A percentile compares a stretch with the other conserved stretches of the same genome.
These are phyloP conservation scores for Phytophthora foliorum DNA, from an alignment of 352 stramenopile species.

Conservation along the genomic window DNA sequence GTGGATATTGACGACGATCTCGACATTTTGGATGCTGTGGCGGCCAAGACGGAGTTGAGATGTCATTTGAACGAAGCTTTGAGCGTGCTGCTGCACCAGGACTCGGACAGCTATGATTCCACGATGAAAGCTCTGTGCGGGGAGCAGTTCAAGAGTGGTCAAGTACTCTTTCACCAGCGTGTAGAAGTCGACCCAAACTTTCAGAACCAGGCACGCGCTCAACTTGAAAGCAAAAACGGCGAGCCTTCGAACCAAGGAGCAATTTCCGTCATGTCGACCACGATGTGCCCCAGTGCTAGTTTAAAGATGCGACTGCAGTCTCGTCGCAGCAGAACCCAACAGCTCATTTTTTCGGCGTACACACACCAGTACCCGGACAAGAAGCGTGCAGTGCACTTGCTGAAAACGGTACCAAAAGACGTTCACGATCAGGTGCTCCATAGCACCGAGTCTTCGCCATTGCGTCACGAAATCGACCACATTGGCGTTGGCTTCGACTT, in stretches of 20 bases:
- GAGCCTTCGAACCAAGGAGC: slow-evolving; percentile 31
- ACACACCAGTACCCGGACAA: slow-evolving; percentile 56
- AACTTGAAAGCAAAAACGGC: slow-evolving; percentile 12
- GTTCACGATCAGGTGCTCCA: slow-evolving; percentile 66
- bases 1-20: slow-evolving; percentile 45
- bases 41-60: slow-evolving; percentile 60
- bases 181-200: slow-evolving; percentile 33
- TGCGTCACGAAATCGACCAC: slow-evolving; percentile 60
- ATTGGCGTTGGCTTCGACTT: slow-evolving; percentile 65
- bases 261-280: slow-evolving; percentile 50
- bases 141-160: slow-evolving; percentile 56
- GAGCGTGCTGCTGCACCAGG: slow-evolving; percentile 58
- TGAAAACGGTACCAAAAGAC: slow-evolving; percentile 66
- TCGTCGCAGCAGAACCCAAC: slow-evolving; percentile 26
- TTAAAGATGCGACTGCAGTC: slow-evolving; percentile 39
- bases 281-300: slow-evolving; percentile 34
- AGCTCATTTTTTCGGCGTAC: slow-evolving; percentile 60
- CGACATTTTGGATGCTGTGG: slow-evolving; percentile 56
- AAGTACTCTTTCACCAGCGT: slow-evolving; percentile 61
- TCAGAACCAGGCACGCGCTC: slow-evolving; percentile 24
- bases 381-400: slow-evolving; percentile 60
- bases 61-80: slow-evolving; percentile 79
- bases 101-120: slow-evolving; percentile 53
- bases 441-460: slow-evolving; percentile 40
- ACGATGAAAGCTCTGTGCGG: slow-evolving; percentile 63